phyloP scores from a whole-genome alignment of 1,139 yeast species.

The Torulaspora globosa region DNA sequence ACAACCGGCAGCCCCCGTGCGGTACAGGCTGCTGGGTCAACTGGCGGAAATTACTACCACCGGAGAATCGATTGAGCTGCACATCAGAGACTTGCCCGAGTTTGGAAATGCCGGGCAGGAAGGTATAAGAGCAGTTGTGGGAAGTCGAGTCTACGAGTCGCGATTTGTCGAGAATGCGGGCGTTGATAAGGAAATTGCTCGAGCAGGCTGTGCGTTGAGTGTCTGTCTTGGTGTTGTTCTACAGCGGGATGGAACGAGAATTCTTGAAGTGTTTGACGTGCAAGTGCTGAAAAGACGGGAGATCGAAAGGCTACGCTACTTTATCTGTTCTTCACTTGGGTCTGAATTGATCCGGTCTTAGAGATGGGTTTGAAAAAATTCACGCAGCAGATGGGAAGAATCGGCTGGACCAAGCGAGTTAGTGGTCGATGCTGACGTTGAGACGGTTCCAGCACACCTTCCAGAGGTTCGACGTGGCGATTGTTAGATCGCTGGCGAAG shows the following conservation, averaged over 20 bases:
- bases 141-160: slow-evolving; percentile 9
- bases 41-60: slow-evolving; percentile 9
- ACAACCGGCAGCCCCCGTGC: slow-evolving; percentile 8
- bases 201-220: slow-evolving; percentile 18
- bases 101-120: slow-evolving; percentile 4
- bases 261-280: slow-evolving; percentile 17
- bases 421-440: slow-evolving; percentile 1
- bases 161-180: slow-evolving; percentile 2
- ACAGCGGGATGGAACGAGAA: not conserved
- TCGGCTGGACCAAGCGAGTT: not conserved
- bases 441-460: slow-evolving; percentile 9
- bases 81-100: slow-evolving; percentile 10
- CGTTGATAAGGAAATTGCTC: slow-evolving; percentile 3
- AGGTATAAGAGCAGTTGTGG: slow-evolving; percentile 10
- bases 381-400: not conserved
- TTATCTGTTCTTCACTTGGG: slow-evolving; percentile 15
- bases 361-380: too few species aligned
- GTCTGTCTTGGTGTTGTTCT: slow-evolving; percentile 14
- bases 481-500: slow-evolving; percentile 13
- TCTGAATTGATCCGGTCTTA: slow-evolving; percentile 9
- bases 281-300: slow-evolving; percentile 13
- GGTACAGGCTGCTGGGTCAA: slow-evolving; percentile 20
- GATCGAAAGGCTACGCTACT: slow-evolving; percentile 13
- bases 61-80: slow-evolving; percentile 3
- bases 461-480: slow-evolving; percentile 10